These are phyloP conservation scores for Tetrahymena thermophila DNA, from an alignment of 73 alveolate species.

Conservation along the genomic window DNA sequence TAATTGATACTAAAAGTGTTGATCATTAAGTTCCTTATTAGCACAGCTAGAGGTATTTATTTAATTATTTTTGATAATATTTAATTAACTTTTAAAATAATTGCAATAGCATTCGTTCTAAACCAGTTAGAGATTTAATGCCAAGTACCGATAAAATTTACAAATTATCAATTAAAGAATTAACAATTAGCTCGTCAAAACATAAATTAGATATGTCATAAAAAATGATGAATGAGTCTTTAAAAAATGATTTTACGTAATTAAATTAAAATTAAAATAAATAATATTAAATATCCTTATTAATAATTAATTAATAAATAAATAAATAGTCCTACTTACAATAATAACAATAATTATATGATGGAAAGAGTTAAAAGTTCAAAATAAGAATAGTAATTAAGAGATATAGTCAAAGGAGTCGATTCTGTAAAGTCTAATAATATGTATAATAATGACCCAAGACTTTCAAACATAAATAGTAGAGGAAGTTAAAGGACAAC, in stretches of 20 bases:
- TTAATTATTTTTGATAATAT: not conserved
- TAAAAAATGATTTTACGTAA: not conserved
- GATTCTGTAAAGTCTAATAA: not conserved
- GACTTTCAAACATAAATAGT: not conserved
- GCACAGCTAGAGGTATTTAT: not conserved
- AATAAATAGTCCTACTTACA: not conserved
- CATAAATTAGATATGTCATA: not conserved
- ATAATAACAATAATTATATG: no score
- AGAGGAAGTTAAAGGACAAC: not conserved
- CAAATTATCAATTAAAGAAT: not conserved
- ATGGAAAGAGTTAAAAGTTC: not conserved
- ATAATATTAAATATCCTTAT: no score
- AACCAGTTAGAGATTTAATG: not conserved
- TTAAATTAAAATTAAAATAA: not conserved
- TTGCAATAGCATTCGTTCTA: not conserved
- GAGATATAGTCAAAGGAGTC: not conserved
- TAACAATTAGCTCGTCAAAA: not conserved
- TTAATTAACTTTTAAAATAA: not conserved
- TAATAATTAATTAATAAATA: no score
- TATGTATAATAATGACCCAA: not conserved
- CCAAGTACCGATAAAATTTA: not conserved
- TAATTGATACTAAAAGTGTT: not conserved
- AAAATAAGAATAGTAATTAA: not conserved
- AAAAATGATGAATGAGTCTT: not conserved
- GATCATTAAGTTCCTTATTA: not conserved